These are phyloP conservation scores for Pseudonitzschia multistriata DNA, from an alignment of 108 stramenopile species.

Conservation along the genomic window DNA sequence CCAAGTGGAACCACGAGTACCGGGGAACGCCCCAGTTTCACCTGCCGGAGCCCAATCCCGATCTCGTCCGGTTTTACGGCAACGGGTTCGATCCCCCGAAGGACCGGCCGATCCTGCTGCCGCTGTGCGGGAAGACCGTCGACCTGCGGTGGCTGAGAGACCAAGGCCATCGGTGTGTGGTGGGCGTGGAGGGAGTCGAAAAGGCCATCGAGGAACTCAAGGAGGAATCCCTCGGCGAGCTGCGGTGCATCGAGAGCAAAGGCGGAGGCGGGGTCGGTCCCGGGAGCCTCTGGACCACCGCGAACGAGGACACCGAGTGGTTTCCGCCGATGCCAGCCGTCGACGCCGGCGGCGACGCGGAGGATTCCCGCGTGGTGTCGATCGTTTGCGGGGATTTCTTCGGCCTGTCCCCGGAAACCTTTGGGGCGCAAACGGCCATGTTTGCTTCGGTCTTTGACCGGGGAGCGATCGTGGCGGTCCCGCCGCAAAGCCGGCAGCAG, in stretches of 20 bases:
- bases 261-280: background rate
- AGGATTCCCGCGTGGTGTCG: background rate
- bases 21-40: background rate
- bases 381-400: background rate
- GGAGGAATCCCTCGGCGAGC: background rate
- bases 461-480: background rate
- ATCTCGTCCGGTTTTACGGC: background rate
- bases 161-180: background rate
- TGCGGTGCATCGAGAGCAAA: background rate
- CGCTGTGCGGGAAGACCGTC: background rate
- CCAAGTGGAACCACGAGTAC: background rate
- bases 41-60: background rate
- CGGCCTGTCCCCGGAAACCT: background rate
- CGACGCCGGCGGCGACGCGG: background rate
- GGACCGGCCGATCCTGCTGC: background rate
- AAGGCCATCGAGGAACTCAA: background rate
- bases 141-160: background rate
- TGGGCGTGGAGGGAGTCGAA: background rate
- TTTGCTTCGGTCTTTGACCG: background rate
- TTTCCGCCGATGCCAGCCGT: background rate
- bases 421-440: background rate
- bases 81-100: background rate
- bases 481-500: background rate
- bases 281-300: background rate
- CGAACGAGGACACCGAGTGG: background rate